Base-by-base conservation (phyloP, 495 filamentous ascomycete genomes). In the Penicillium silybi region DNA sequence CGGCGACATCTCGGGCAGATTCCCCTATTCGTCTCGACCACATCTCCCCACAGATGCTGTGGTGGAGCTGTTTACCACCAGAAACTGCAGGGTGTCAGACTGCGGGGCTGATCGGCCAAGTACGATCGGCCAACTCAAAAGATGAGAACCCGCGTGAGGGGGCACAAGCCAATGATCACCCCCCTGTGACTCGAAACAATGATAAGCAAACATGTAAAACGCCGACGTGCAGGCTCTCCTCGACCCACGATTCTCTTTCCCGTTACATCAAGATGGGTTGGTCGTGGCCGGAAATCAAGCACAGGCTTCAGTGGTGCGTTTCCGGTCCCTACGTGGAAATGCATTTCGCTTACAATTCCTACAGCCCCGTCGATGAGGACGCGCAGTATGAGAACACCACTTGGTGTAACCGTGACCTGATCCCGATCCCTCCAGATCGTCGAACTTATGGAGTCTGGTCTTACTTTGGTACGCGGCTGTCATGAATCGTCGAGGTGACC, bases 371-470 rank as follows among this genome's bases (percentile, higher is more conserved):
- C 18, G 46, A 48, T 16, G 46, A 48, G 40, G 37, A 48, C 25
- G 46, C 46, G 5, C 20, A 48, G 2, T 48, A 48, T 20, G 46
- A 48, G 20, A 48, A 48, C 34, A 48, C 46, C 16, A 48, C 46
- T 17, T 48, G 46, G 46, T 48, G 46, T 27, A 48, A 48, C 32
- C 46, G 46, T n/a, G 46, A 48, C 16, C 35, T 48, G 20, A 48
- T 48, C 40, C 46, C 46, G 3, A 48, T 38, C 23, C 46, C 46
- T 26, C 46, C 46, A 9, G 46, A 40, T 13, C 46, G 46, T 7
- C 29, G 46, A 20, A 48, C 46, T 0, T 48, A 48, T 48, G 46
- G 46, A 25, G 34, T 48, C 7, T 48, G 46, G 46, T 48, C 46
- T 23, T 48, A 48, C 16, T 48, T 48, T 26, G 46, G 46, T 48